Percentiles rank a stretch among this genome's conserved stretches.
Evolutionary conservation across 2,329 filamentous ascomycete species (phyloP).

Genomic region (Talaromyces sp.): DNA sequence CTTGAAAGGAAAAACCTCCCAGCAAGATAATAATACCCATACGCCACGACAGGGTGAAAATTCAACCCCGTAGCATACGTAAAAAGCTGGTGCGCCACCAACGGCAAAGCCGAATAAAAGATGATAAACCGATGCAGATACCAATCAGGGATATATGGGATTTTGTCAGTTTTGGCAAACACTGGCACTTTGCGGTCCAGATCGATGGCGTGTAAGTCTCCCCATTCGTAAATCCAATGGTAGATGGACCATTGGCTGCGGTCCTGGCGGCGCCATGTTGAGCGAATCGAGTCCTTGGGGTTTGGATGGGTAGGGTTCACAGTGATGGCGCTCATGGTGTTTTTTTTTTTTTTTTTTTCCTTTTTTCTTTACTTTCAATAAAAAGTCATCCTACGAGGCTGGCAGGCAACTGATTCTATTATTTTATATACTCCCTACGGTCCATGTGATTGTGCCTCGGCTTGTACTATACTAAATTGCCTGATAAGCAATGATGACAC

Average conservation of each 20-base stretch:
- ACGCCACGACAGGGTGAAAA: slow-evolving; percentile 20
- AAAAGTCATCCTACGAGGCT: background rate
- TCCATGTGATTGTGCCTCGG: background rate
- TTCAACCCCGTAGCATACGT: slow-evolving; percentile 21
- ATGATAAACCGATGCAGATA: slow-evolving; percentile 32
- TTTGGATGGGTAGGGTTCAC: slow-evolving; percentile 1
- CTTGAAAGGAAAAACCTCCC: slow-evolving; percentile 33
- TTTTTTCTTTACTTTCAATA: no score
- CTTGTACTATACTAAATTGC: background rate
- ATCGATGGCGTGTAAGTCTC: slow-evolving; percentile 17
- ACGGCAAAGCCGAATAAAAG: slow-evolving; percentile 26
- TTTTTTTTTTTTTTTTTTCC: no score
- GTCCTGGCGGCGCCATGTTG: slow-evolving; percentile 24
- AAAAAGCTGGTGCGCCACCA: slow-evolving; percentile 30
- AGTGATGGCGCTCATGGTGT: background rate
- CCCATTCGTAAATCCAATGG: slow-evolving; percentile 23
- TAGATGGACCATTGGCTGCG: slow-evolving; percentile 20
- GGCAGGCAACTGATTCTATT: background rate
- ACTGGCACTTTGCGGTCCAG: slow-evolving; percentile 25
- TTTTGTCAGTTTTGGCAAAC: slow-evolving; percentile 33
- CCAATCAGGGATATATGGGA: slow-evolving; percentile 29
- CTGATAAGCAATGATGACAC: background rate
- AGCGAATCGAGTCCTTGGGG: slow-evolving; percentile 30
- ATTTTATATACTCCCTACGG: background rate
- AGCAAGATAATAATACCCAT: slow-evolving; percentile 27